Conservation (phyloP, 2,329 filamentous ascomycete species). For the Aspergillus sp. region DNA sequence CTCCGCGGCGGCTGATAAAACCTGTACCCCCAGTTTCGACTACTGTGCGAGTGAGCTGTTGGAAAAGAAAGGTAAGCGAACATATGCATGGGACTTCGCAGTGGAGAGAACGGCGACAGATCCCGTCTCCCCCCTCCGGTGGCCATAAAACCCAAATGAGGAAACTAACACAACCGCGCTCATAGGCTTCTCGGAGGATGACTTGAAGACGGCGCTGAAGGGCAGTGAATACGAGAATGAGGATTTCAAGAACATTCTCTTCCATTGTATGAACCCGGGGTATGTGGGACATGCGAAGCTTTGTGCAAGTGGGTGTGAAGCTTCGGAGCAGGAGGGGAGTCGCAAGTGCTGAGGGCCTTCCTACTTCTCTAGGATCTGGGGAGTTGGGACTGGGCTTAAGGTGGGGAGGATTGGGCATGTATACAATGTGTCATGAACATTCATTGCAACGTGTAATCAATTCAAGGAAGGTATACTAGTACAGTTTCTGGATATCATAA, state of each 20-base stretch:
- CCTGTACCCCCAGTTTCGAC: constrained; percentile 37
- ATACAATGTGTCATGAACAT: no score
- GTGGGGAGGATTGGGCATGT: not conserved
- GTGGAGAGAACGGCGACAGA: not conserved
- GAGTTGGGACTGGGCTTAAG: no score
- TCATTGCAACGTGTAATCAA: not conserved
- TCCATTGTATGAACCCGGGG: constrained; percentile 37
- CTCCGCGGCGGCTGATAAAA: constrained; percentile 26
- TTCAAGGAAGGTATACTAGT: not conserved
- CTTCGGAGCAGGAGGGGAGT: constrained; percentile 28
- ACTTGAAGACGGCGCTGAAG: constrained; percentile 28
- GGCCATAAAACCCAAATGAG: no score
- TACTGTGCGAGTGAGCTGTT: constrained; percentile 32
- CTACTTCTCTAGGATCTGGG: no score
- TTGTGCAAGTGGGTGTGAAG: constrained; percentile 29
- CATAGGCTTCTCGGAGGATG: constrained; percentile 29
- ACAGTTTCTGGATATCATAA: not conserved
- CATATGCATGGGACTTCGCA: not conserved
- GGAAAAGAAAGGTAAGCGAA: constrained; percentile 28
- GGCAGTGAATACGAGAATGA: constrained; percentile 27
- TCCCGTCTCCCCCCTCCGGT: no score
- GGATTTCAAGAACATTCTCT: constrained; percentile 30
- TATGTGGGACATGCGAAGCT: constrained; percentile 33
- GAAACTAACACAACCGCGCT: no score
- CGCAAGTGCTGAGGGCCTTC: constrained; percentile 15